phyloP scores from a whole-genome alignment of 2,329 filamentous ascomycete species.

The Ophiostoma quercus region DNA sequence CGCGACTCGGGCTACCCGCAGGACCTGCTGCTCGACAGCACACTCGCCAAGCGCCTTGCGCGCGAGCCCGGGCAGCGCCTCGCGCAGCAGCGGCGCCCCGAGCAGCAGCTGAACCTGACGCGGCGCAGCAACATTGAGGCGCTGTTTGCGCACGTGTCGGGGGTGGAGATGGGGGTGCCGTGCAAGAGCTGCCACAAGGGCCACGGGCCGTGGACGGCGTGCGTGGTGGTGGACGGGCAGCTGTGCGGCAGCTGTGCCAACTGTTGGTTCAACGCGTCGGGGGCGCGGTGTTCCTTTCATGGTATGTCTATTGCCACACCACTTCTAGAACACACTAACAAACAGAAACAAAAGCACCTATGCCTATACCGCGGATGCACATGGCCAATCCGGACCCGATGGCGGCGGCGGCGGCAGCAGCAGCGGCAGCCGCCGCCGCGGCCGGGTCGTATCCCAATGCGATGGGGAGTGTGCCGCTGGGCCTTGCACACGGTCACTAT shows the following conservation, averaged over 20 bases:
- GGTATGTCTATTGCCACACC: constrained; percentile 38
- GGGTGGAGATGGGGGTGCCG: constrained; percentile 42
- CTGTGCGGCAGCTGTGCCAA: constrained; percentile 60
- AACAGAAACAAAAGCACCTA: constrained; percentile 23
- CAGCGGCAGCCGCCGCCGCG: constrained; percentile 18
- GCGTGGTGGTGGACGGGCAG: constrained; percentile 55
- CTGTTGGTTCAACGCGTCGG: constrained; percentile 60
- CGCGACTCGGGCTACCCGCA: constrained; percentile 43
- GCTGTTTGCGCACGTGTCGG: constrained; percentile 53
- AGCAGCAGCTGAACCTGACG: constrained; percentile 51
- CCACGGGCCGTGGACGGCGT: constrained; percentile 54
- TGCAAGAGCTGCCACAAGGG: constrained; percentile 59
- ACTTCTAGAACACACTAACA: not conserved
- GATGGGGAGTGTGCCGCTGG: not conserved
- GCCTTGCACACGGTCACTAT: not conserved
- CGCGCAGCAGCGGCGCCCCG: constrained; percentile 49
- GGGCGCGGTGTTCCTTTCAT: constrained; percentile 55
- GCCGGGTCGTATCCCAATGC: constrained; percentile 12
- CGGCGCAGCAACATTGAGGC: constrained; percentile 57
- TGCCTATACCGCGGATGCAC: constrained; percentile 37
- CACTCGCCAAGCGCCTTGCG: constrained; percentile 51
- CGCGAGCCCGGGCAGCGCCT: constrained; percentile 45
- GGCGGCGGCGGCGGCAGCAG: not conserved
- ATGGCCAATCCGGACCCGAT: constrained; percentile 28
- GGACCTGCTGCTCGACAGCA: constrained; percentile 46